Evolutionary conservation across 352 stramenopile genomes (phyloP), one percentile per base, ranked within the genome.

Genomic region (Halophytophthora polymorphica): DNA sequence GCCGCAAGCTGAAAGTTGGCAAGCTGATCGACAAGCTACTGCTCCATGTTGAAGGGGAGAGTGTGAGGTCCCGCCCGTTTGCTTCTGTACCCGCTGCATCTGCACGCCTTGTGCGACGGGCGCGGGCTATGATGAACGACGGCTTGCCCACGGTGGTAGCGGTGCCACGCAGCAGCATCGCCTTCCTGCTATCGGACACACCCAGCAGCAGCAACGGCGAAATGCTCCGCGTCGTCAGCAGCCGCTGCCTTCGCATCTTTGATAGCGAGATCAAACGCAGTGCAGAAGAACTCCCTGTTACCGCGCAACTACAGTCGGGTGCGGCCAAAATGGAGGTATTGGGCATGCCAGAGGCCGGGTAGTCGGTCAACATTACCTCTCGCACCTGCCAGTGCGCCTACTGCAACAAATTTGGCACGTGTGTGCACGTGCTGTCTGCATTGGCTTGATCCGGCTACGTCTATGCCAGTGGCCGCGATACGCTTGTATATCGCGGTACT

Each of bases 381-480:
- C 25, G 29, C 1, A 29, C 3, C 0, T 64, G 23, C 15, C 56
- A 43, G 11, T 63, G 56, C 15, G 23, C 28, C 3, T 23, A 19
- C 8, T 57, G 19, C 19, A 35, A 38, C 12, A 65, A 59, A 34
- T 29, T n/a, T 7, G 44, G 45, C 2, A 40, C n/a, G 15, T 59
- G 56, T 14, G 34, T 60, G 1, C 56, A 65, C 17, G 14, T 60
- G 0, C 34, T 65, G 8, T 50, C 37, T 25, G 40, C 57, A 6
- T 15, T 56, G 6, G 52, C 18, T 1, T 23, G 25, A 8, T 13
- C 23, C 3, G 38, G 44, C 2, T n/a, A 19, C 14, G 31, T 59
- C 7, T 43, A 38, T 22, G 19, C 22, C 1, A 28, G 35, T 21
- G 52, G 52, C 2, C 6, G 52, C 2, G 44, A 49, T 3, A 59